These are phyloP conservation scores for Cladorrhinum samala DNA, from an alignment of 495 filamentous ascomycete species.

Conservation along the genomic window DNA sequence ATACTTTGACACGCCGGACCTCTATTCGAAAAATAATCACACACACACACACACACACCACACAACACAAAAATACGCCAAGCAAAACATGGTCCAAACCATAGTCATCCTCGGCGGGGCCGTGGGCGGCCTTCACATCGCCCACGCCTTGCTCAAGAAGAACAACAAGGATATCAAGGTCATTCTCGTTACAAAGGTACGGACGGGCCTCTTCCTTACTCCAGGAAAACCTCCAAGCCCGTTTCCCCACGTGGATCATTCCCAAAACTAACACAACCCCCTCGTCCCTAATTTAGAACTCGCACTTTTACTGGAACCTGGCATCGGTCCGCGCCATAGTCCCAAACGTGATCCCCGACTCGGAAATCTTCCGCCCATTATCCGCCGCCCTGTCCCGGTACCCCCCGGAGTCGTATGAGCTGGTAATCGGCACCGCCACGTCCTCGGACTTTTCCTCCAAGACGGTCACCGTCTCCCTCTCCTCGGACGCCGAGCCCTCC, in stretches of 20 bases:
- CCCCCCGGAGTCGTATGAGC: conserved; percentile 32
- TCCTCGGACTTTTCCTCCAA: conserved; percentile 43
- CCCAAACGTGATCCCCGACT: conserved; percentile 40
- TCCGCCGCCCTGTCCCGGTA: conserved; percentile 35
- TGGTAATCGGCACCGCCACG: conserved; percentile 37
- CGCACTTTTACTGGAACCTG: conserved; percentile 53
- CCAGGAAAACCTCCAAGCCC: too few relatives aligned
- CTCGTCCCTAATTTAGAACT: conserved; percentile 28
- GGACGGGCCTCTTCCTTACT: not conserved
- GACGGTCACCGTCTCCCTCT: conserved; percentile 45
- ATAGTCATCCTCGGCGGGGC: conserved; percentile 52
- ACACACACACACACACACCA: conserved; percentile 6
- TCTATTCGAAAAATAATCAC: conserved; percentile 5
- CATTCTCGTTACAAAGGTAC: conserved; percentile 42
- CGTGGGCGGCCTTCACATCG: conserved; percentile 44
- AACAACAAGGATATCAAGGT: conserved; percentile 38
- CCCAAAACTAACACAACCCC: conserved; percentile 16
- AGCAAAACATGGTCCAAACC: conserved; percentile 36
- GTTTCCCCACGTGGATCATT: conserved; percentile 6
- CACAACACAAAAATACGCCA: too few relatives aligned
- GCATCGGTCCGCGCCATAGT: conserved; percentile 51
- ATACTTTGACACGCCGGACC: too few relatives aligned
- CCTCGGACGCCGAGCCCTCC: conserved; percentile 2
- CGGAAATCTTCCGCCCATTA: conserved; percentile 43
- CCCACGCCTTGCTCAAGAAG: conserved; percentile 50